Conservation (phyloP, 1,284 basidiomycete species). For the Heterobasidion occidentale region DNA sequence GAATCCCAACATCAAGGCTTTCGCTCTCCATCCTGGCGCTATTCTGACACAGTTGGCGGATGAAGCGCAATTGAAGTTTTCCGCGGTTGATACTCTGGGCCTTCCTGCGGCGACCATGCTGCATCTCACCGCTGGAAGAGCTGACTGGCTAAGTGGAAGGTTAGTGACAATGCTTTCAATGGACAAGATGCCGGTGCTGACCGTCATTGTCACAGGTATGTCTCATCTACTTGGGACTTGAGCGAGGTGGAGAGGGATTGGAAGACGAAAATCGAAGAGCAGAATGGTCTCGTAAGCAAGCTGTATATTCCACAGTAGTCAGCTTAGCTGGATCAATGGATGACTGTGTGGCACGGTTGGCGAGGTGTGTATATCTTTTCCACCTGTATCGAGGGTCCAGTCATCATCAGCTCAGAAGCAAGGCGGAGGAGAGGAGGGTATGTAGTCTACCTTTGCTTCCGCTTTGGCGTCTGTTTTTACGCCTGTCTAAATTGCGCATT, state of each 20-base stretch:
- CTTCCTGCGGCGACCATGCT: conserved; percentile 6
- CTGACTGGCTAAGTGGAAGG: conserved; percentile 7
- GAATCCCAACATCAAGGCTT: conserved; percentile 4
- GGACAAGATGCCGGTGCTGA: not conserved
- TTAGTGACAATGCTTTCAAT: not conserved
- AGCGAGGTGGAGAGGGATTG: conserved; percentile 5
- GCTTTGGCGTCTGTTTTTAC: too few relatives aligned
- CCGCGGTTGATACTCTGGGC: not conserved
- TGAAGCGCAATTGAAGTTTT: not conserved
- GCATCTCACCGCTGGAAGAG: conserved; percentile 5
- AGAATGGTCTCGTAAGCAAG: conserved; percentile 4
- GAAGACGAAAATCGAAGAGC: conserved; percentile 5
- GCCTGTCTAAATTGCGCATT: too few relatives aligned
- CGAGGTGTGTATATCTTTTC: too few relatives aligned
- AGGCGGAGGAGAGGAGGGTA: too few relatives aligned
- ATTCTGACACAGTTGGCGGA: conserved; percentile 1
- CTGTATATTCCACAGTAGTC: not conserved
- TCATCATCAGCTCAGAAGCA: too few relatives aligned
- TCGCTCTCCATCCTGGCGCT: conserved; percentile 9
- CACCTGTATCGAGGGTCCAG: too few relatives aligned
- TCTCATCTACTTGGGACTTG: conserved; percentile 6
- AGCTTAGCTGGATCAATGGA: too few relatives aligned
- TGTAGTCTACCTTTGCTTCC: too few relatives aligned
- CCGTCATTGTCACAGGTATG: not conserved
- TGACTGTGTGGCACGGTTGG: too few relatives aligned